These are phyloP conservation scores for Claviceps sp. DNA, from an alignment of 2,329 filamentous ascomycete genomes.

Conservation along the genomic window DNA sequence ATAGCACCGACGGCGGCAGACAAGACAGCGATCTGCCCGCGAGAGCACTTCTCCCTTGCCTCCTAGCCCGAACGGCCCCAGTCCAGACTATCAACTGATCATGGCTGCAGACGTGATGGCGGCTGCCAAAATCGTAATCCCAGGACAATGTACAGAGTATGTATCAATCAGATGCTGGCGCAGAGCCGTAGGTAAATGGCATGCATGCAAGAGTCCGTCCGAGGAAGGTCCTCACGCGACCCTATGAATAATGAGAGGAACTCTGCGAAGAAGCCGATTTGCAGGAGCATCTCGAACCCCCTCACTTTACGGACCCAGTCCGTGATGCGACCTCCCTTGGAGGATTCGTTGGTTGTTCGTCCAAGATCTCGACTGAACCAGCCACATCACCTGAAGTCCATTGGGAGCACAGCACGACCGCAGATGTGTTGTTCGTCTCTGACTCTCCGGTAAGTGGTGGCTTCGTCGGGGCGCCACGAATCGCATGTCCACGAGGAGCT, in stretches of 20 bases:
- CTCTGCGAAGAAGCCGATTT: not conserved
- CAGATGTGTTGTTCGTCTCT: not conserved
- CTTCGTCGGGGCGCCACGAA: not conserved
- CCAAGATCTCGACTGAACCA: not conserved
- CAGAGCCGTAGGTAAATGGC: too few species aligned
- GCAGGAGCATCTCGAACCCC: not conserved
- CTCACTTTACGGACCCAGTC: not conserved
- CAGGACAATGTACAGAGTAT: too few species aligned
- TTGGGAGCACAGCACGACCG: not conserved
- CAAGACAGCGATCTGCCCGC: too few species aligned
- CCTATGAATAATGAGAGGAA: not conserved
- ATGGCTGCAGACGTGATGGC: too few species aligned
- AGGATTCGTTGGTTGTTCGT: not conserved
- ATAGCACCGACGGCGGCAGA: too few species aligned
- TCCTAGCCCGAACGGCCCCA: too few species aligned
- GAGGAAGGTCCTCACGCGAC: not conserved
- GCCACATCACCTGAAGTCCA: not conserved
- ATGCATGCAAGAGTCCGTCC: not conserved
- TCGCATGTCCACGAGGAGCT: not conserved
- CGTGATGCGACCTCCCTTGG: not conserved
- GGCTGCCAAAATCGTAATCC: too few species aligned
- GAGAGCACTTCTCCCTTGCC: too few species aligned
- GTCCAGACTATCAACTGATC: too few species aligned
- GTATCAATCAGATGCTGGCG: too few species aligned
- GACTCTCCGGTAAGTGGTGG: not conserved